Conservation (phyloP, 768 basidiomycete species). For the Pisolithus albus region DNA sequence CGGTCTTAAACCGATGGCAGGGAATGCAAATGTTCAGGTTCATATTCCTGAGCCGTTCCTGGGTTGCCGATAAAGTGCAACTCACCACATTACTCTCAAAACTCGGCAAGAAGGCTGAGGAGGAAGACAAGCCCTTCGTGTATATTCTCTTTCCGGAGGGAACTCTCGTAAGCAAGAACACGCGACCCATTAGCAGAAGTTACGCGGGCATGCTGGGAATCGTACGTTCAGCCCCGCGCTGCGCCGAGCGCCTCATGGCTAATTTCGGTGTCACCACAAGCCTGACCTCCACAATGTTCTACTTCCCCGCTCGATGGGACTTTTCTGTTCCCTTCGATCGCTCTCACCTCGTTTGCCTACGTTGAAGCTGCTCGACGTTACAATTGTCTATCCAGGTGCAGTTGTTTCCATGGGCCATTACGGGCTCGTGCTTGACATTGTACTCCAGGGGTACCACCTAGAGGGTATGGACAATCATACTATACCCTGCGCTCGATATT, state of each 20-base stretch:
- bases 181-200: slow-evolving; percentile 75
- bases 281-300: slow-evolving; percentile 73
- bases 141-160: slow-evolving; percentile 94
- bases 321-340: slow-evolving; percentile 78
- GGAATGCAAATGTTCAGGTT: slow-evolving; percentile 94
- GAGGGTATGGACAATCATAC: slow-evolving; percentile 78
- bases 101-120: slow-evolving; percentile 63
- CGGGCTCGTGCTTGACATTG: background rate
- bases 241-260: slow-evolving; percentile 5
- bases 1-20: slow-evolving; percentile 30
- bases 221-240: slow-evolving; percentile 43
- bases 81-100: slow-evolving; percentile 60
- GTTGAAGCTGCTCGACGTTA: slow-evolving; percentile 83
- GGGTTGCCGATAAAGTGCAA: slow-evolving; percentile 75
- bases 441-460: slow-evolving; percentile 60
- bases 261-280: slow-evolving; percentile 33
- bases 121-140: slow-evolving; percentile 63
- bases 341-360: slow-evolving; percentile 70
- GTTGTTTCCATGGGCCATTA: background rate
- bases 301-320: slow-evolving; percentile 87
- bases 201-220: slow-evolving; percentile 87
- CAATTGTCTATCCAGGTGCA: slow-evolving; percentile 84
- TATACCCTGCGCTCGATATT: slow-evolving; percentile 91
- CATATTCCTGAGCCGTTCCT: slow-evolving; percentile 87
- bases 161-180: slow-evolving; percentile 83